phyloP scores from a whole-genome alignment of 345 rosid species.

The Murraya paniculata region DNA sequence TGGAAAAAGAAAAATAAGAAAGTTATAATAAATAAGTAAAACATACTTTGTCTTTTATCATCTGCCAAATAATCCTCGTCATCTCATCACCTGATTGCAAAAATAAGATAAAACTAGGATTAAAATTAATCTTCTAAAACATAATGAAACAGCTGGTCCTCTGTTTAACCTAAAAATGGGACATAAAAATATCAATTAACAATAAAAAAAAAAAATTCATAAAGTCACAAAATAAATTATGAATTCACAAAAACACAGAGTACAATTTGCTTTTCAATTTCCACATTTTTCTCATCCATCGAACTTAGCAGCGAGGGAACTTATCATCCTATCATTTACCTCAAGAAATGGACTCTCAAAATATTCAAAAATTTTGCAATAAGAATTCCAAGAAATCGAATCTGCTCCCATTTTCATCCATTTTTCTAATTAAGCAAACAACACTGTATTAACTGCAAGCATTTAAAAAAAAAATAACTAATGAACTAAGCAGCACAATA shows the following conservation, averaged over 20 bases:
- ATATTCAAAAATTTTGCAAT: not conserved
- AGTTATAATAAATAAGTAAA: constrained; percentile 3
- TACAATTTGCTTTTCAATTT: not conserved
- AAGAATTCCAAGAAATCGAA: not conserved
- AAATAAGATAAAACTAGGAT: not conserved
- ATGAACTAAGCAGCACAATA: no score
- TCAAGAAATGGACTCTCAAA: not conserved
- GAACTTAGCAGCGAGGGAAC: not conserved
- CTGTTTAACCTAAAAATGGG: not conserved
- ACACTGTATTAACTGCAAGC: not conserved
- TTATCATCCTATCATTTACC: not conserved
- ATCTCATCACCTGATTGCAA: constrained; percentile 79
- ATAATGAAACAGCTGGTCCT: not conserved
- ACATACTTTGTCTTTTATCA: constrained; percentile 82
- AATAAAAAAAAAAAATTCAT: no score
- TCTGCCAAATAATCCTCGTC: constrained; percentile 86
- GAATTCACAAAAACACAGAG: not conserved
- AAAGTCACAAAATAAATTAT: not conserved
- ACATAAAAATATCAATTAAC: not conserved
- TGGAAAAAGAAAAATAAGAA: not conserved
- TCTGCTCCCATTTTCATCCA: not conserved
- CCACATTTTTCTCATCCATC: not conserved
- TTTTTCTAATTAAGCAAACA: not conserved
- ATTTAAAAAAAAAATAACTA: no score
- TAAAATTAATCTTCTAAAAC: not conserved